Base-by-base conservation (phyloP, 1,284 basidiomycete genomes). In the Blastosporella zonata region DNA sequence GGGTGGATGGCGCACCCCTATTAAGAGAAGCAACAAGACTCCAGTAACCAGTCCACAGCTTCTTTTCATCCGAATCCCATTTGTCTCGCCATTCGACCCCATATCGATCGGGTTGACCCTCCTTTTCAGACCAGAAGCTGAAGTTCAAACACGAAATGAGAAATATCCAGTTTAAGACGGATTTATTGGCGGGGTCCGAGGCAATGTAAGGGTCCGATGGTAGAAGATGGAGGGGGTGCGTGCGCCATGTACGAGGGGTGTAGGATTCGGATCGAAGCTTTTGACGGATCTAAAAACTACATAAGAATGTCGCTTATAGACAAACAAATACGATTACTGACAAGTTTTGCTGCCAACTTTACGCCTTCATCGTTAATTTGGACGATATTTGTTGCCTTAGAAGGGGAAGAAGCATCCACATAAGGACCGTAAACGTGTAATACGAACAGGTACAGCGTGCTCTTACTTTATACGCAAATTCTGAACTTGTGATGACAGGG, bases 111-210 rank as follows among this genome's bases (percentile, higher is more conserved):
- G 66, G 55, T 7, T 59, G 63, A 0, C 78, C 79, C 49, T 83
- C 80, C 36, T 68, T 72, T 53, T 85, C 79, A 0, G 88, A 90
- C 90, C 90, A 93, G 61, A 93, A 93, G 56, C 82, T 87, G 66
- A 93, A 93, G 64, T 93, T 93, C 40, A 92, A 74, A 1, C 84
- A 75, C 0, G 89, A 89, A 28, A 93, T 82, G 44, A 91, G 74
- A 65, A 93, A 92, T 53, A 93, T 83, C 90, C 90, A 92, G 66
- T 91, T 72, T 23, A 92, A 69, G 21, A 79, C 77, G 31, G 72
- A 64, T 59, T 71, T 75, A 15, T 81, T 85, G 41, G 72, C 65
- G 2, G 80, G 75, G 44, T 83, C 70, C 2, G 65, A 56, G 4
- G 74, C 67, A 29, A 76, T 69, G 60, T 80, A 82, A 0, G 81